Evolutionary conservation across 2,329 filamentous ascomycete species (phyloP).

Genomic region (Colletotrichum lentis): DNA sequence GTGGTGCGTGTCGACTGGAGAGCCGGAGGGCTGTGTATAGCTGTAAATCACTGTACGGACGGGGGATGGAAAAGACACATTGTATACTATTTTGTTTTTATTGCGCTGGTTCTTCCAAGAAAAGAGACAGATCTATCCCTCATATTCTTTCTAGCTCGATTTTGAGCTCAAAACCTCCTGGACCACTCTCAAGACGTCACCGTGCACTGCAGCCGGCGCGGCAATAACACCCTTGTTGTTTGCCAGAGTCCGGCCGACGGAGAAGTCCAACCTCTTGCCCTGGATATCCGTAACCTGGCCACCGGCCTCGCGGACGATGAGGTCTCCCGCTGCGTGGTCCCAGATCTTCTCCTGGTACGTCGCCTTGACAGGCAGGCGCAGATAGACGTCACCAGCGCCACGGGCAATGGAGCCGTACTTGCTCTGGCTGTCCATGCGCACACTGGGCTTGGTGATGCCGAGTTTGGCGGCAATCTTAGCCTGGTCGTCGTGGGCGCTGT

Average conservation of each 20-base stretch:
- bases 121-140: not conserved
- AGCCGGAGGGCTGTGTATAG: slow-evolving; percentile 35
- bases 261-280: slow-evolving; percentile 87
- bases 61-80: slow-evolving; percentile 21
- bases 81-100: slow-evolving; percentile 26
- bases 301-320: slow-evolving; percentile 93
- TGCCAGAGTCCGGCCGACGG: slow-evolving; percentile 82
- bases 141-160: slow-evolving; percentile 21
- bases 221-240: slow-evolving; percentile 95
- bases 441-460: slow-evolving; percentile 86
- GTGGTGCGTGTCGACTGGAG: slow-evolving; percentile 1
- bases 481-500: slow-evolving; percentile 90
- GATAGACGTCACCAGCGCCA: slow-evolving; percentile 92
- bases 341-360: slow-evolving; percentile 99
- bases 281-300: slow-evolving; percentile 89
- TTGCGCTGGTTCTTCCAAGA: not conserved
- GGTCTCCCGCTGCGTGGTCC: slow-evolving; percentile 95
- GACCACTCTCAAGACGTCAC: slow-evolving; percentile 79
- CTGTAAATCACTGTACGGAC: slow-evolving; percentile 36
- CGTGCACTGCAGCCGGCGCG: slow-evolving; percentile 79
- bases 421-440: slow-evolving; percentile 96
- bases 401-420: slow-evolving; percentile 97
- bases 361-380: slow-evolving; percentile 83
- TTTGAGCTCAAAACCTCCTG: slow-evolving; percentile 72
- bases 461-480: slow-evolving; percentile 83